Evolutionary conservation across 352 stramenopile genomes (phyloP).

Genomic region (Phytophthora capsici): DNA sequence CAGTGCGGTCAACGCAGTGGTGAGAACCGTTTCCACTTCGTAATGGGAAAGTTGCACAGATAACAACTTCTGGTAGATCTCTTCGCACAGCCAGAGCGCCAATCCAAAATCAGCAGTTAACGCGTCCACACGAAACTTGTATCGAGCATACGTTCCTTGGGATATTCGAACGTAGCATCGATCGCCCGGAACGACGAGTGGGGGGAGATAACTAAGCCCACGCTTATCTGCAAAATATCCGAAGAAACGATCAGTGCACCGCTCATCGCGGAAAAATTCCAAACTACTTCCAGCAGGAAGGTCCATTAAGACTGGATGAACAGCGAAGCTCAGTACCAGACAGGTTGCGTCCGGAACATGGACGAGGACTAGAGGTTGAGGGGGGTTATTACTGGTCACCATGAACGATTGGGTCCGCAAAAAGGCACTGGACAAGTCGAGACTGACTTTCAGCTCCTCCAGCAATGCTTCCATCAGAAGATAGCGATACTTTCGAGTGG

Average conservation of each 20-base stretch:
- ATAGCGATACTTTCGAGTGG: slow-evolving; percentile 60
- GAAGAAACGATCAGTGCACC: slow-evolving; percentile 67
- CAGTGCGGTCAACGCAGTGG: slow-evolving; percentile 50
- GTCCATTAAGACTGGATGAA: slow-evolving; percentile 85
- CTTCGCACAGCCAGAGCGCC: slow-evolving; percentile 74
- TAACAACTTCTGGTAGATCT: slow-evolving; percentile 66
- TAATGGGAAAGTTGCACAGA: slow-evolving; percentile 59
- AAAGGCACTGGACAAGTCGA: slow-evolving; percentile 59
- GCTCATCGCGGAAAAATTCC: slow-evolving; percentile 74
- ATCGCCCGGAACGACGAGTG: slow-evolving; percentile 64
- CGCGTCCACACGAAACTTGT: slow-evolving; percentile 82
- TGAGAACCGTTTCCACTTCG: slow-evolving; percentile 71
- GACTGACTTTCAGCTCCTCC: slow-evolving; percentile 53
- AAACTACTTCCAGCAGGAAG: slow-evolving; percentile 70
- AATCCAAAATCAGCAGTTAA: slow-evolving; percentile 75
- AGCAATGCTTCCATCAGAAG: slow-evolving; percentile 69
- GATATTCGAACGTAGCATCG: slow-evolving; percentile 71
- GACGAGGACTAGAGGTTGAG: slow-evolving; percentile 63
- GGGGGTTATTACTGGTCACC: slow-evolving; percentile 72
- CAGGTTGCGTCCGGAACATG: slow-evolving; percentile 71
- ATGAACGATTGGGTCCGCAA: slow-evolving; percentile 60
- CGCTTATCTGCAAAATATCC: slow-evolving; percentile 81
- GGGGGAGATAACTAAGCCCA: slow-evolving; percentile 69
- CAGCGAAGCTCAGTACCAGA: slow-evolving; percentile 77
- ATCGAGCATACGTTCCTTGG: slow-evolving; percentile 69